Conservation (phyloP, 345 rosid species). For the Hibiscus syriacus region DNA sequence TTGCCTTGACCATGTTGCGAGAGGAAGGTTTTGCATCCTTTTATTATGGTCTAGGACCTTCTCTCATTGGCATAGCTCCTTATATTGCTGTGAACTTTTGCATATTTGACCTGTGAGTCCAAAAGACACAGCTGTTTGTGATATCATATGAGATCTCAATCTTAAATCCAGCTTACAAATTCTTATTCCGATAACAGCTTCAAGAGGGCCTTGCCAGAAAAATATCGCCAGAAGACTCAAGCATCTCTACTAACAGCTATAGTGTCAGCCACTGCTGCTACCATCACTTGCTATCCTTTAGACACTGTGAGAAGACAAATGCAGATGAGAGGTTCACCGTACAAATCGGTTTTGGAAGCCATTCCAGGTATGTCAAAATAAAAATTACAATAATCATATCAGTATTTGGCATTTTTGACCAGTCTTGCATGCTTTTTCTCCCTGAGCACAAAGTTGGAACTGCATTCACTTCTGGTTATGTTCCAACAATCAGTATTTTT, state of each 20-base stretch:
- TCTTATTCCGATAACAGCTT: conserved; percentile 42
- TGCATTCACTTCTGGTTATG: neutral
- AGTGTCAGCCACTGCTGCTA: conserved; percentile 76
- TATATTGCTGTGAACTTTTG: conserved; percentile 97
- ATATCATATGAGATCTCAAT: neutral
- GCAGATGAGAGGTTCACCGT: conserved; percentile 92
- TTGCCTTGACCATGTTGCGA: conserved; percentile 81
- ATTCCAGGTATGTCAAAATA: conserved; percentile 42
- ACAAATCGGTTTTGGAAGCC: conserved; percentile 81
- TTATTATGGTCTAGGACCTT: conserved; percentile 90
- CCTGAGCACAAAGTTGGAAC: neutral
- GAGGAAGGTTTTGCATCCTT: conserved; percentile 91
- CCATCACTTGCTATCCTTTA: conserved; percentile 87
- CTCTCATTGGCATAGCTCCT: conserved; percentile 90
- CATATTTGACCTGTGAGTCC: conserved; percentile 82
- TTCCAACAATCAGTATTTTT: neutral
- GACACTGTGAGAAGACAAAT: conserved; percentile 96
- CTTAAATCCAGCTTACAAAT: neutral
- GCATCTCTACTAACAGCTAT: conserved; percentile 79
- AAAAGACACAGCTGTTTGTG: neutral
- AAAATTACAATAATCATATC: neutral
- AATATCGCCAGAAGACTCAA: conserved; percentile 62
- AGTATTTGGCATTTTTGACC: neutral
- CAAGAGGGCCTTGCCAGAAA: conserved; percentile 87
- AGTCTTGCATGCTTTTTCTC: neutral